Base-by-base conservation (phyloP, 176 grass and related monocot species). In the Zizania latifolia region DNA sequence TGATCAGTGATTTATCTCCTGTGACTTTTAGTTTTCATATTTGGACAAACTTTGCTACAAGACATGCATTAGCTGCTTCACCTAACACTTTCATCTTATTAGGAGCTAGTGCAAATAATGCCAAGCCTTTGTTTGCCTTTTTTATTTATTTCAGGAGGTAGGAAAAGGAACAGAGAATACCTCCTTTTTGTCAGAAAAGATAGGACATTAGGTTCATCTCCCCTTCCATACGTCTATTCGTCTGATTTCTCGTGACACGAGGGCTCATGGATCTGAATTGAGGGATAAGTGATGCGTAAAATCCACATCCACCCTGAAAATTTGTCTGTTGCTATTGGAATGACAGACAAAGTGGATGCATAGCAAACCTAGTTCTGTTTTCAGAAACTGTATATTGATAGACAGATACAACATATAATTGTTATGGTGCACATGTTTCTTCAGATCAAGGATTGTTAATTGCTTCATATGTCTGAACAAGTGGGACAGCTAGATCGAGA, bases 181-280 rank as follows among this genome's bases (percentile, higher is more conserved):
- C 0, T 78, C 15, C 22, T 38, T 54, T 67, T 39, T 2, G 33
- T 38, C 62, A 67, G 33, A 39, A 67, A 38, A 26, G 14, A 66
- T 78, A 66, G 76, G 10, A 78, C 48, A 54, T 14, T 56, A 78
- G 63, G 62, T 78, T 78, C 63, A 68, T 31, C 76, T 41, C 76
- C 62, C 34, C 24, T 56, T 57, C 76, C 15, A 57, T 68, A 40
- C 15, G 1, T 54, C 28, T 39, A 40, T 12, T 67, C 10, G 17
- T 55, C 23, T 67, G 16, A 67, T 58, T 41, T 15, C 35, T 57
- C 48, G 31, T 21, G 34, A 33, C 48, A 68, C 16, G 35, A 78
- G 10, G 62, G 48, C 46, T 78, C 41, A 56, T 68, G 48, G 63
- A 58, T 79, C 56, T 34, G 63, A 68, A 38, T 4, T 39, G 76